These are phyloP conservation scores for Skeletonema marinoi DNA, from an alignment of 108 stramenopile species.

Conservation along the genomic window DNA sequence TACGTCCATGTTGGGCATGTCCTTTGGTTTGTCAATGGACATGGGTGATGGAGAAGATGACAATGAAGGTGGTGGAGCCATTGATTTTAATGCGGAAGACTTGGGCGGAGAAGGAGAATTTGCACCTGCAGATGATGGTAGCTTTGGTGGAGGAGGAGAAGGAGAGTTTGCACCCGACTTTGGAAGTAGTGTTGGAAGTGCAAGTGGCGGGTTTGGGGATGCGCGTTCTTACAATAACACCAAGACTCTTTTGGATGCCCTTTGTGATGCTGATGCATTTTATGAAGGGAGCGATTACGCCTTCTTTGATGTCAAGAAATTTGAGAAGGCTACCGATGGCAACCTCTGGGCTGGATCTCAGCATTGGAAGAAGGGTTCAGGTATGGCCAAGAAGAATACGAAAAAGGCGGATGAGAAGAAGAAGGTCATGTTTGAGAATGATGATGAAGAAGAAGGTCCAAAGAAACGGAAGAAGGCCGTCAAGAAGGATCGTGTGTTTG, in stretches of 20 bases:
- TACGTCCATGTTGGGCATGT: slow-evolving; percentile 36
- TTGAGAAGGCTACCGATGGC: slow-evolving; percentile 62
- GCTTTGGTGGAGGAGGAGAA: slow-evolving; percentile 14
- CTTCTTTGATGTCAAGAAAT: slow-evolving; percentile 64
- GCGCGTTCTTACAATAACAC: slow-evolving; percentile 50
- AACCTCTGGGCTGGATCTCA: slow-evolving; percentile 90
- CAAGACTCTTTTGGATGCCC: slow-evolving; percentile 68
- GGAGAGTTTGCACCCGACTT: slow-evolving; percentile 41
- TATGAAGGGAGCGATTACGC: slow-evolving; percentile 58
- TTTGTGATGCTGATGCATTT: slow-evolving; percentile 65
- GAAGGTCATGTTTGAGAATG: slow-evolving; percentile 35
- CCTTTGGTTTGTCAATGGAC: slow-evolving; percentile 51
- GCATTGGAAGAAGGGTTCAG: slow-evolving; percentile 82
- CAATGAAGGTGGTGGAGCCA: slow-evolving; percentile 11
- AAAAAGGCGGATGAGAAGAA: slow-evolving; percentile 14
- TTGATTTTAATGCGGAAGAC: slow-evolving; percentile 20
- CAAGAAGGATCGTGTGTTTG: slow-evolving; percentile 48
- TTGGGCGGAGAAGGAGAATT: slow-evolving; percentile 47
- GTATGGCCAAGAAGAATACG: slow-evolving; percentile 9
- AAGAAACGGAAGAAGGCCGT: slow-evolving; percentile 50
- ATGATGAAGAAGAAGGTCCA: slow-evolving; percentile 20
- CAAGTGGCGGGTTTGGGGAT: slow-evolving; percentile 47
- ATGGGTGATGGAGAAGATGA: slow-evolving; percentile 44
- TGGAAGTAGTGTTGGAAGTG: too few species aligned
- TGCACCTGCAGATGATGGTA: slow-evolving; percentile 35